These are phyloP conservation scores for Discostella stelligera DNA, from an alignment of 352 stramenopile genomes.

Conservation along the genomic window DNA sequence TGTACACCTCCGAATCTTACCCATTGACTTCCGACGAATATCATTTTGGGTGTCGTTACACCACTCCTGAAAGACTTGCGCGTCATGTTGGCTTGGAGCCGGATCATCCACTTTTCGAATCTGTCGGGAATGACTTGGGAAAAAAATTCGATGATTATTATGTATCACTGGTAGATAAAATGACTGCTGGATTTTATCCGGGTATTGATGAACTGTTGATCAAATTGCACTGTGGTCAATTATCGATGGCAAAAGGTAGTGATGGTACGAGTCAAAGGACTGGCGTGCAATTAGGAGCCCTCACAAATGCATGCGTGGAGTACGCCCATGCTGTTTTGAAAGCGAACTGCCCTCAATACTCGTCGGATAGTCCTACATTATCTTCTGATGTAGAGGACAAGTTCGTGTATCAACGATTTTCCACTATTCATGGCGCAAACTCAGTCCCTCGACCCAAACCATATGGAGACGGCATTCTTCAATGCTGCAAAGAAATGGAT, in stretches of 20 bases:
- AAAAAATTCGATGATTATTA: conserved; percentile 81
- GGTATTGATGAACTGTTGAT: conserved; percentile 66
- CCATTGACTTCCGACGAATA: conserved; percentile 68
- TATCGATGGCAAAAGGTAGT: not conserved
- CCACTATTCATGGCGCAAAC: conserved; percentile 76
- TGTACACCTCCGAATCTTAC: conserved; percentile 30
- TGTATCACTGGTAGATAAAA: conserved; percentile 64
- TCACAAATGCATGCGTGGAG: conserved; percentile 82
- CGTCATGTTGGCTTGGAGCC: conserved; percentile 71
- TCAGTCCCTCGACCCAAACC: conserved; percentile 77
- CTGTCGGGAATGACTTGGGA: conserved; percentile 59
- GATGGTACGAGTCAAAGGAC: conserved; percentile 3
- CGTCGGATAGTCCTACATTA: not conserved
- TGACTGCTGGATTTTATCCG: conserved; percentile 75
- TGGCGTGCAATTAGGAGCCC: conserved; percentile 57
- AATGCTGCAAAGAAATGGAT: conserved; percentile 69
- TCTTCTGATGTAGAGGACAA: conserved; percentile 13
- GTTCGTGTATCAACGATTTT: conserved; percentile 61
- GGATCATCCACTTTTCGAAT: conserved; percentile 52
- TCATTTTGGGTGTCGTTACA: conserved; percentile 71
- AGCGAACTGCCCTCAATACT: conserved; percentile 53
- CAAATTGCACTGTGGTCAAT: conserved; percentile 27
- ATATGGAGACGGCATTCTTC: conserved; percentile 67
- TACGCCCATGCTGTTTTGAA: conserved; percentile 81
- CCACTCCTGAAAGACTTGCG: conserved; percentile 77